Conservation (phyloP, 352 stramenopile species). For the Pythium volutum region DNA sequence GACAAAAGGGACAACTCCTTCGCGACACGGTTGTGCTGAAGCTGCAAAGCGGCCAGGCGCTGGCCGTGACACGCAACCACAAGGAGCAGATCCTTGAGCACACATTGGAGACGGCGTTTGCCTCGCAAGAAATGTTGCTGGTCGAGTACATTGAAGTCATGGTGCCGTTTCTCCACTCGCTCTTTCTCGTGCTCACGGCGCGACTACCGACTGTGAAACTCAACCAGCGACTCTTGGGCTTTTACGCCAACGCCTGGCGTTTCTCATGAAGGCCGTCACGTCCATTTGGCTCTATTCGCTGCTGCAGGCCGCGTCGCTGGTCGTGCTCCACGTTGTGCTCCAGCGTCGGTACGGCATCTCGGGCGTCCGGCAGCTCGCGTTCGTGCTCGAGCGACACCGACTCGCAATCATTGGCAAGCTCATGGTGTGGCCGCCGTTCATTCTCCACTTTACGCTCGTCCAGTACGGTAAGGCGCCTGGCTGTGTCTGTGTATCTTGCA, state of each 20-base stretch:
- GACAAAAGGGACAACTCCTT: neutral
- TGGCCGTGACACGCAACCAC: neutral
- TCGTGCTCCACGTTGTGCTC: slow-evolving; percentile 16
- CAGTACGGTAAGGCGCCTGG: slow-evolving; percentile 12
- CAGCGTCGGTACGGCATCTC: slow-evolving; percentile 19
- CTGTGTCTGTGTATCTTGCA: too few relatives aligned
- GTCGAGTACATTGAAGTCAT: slow-evolving; percentile 23
- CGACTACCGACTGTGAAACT: slow-evolving; percentile 3
- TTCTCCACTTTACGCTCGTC: slow-evolving; percentile 16
- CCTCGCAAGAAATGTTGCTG: slow-evolving; percentile 13
- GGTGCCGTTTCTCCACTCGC: slow-evolving; percentile 17
- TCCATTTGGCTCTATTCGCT: slow-evolving; percentile 17
- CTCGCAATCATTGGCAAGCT: slow-evolving; percentile 17
- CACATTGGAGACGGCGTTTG: slow-evolving; percentile 7
- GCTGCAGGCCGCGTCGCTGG: slow-evolving; percentile 6
- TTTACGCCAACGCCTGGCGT: slow-evolving; percentile 1
- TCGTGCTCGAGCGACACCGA: slow-evolving; percentile 14
- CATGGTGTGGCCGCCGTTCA: slow-evolving; percentile 13
- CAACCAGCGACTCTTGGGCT: slow-evolving; percentile 8
- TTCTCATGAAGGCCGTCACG: neutral
- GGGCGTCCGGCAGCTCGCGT: slow-evolving; percentile 11
- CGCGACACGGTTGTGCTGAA: neutral
- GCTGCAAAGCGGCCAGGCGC: neutral
- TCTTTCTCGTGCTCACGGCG: slow-evolving; percentile 9
- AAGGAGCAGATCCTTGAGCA: slow-evolving; percentile 9